A percentile compares a stretch with the other conserved stretches of the same genome.
Evolutionary conservation across 139 green algal genomes (phyloP).

Genomic region (Gonium pectorale): DNA sequence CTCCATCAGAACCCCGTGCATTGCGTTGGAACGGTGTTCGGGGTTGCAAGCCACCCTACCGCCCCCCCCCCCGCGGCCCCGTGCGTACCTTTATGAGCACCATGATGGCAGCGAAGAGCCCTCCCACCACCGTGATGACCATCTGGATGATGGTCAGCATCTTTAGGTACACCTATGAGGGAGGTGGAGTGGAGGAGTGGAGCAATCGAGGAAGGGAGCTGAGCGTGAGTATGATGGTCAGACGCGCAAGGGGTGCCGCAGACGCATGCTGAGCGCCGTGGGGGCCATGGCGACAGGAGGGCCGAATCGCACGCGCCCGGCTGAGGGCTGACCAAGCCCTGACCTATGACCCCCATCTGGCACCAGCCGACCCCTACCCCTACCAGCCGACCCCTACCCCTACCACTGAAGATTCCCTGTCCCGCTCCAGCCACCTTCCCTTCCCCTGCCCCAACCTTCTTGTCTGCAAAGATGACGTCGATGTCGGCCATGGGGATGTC

Average conservation of each 20-base stretch:
- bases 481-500: constrained; percentile 86
- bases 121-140: constrained; percentile 35
- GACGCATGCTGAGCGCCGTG: too few species aligned
- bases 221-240: too few species aligned
- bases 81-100: constrained; percentile 23
- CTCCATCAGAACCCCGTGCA: too few species aligned
- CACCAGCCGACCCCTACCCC: neutral
- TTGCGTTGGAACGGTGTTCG: too few species aligned
- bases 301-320: too few species aligned
- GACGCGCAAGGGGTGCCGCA: too few species aligned
- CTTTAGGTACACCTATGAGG: constrained; percentile 25
- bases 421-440: neutral
- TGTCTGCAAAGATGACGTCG: constrained; percentile 85
- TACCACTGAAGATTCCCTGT: neutral
- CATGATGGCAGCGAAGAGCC: neutral
- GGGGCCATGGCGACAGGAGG: too few species aligned
- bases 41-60: too few species aligned
- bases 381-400: neutral
- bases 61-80: too few species aligned
- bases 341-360: too few species aligned
- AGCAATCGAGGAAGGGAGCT: neutral
- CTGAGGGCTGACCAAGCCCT: too few species aligned
- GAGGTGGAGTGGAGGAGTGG: neutral
- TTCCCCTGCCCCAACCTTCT: constrained; percentile 9
- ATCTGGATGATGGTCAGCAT: constrained; percentile 40